phyloP scores from a whole-genome alignment of 2,329 filamentous ascomycete genomes.

The Claviceps citrina region DNA sequence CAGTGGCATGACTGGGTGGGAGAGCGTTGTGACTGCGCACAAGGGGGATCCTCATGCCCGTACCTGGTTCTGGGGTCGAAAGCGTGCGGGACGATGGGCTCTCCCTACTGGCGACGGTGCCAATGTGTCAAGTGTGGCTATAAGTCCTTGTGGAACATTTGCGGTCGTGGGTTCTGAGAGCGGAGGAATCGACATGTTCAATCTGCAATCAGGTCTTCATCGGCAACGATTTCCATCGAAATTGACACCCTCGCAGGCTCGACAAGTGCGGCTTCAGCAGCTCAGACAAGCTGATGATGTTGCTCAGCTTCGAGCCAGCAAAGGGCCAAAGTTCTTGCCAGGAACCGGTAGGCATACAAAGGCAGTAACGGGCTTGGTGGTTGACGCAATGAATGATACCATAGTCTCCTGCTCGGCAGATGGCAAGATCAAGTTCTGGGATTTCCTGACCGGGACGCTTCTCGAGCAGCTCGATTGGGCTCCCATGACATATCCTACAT shows the following conservation, averaged over 20 bases:
- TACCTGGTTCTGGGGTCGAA: conserved; percentile 97
- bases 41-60: conserved; percentile 69
- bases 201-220: conserved; percentile 82
- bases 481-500: conserved; percentile 55
- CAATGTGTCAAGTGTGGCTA: conserved; percentile 73
- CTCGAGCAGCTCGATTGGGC: conserved; percentile 73
- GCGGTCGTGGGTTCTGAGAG: conserved; percentile 72
- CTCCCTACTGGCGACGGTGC: conserved; percentile 72
- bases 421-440: conserved; percentile 95
- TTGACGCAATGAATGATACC: conserved; percentile 77
- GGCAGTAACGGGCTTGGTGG: conserved; percentile 68
- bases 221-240: conserved; percentile 75
- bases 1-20: conserved; percentile 78
- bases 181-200: conserved; percentile 87
- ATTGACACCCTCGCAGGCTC: conserved; percentile 62
- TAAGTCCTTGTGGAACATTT: conserved; percentile 88
- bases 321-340: conserved; percentile 26
- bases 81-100: conserved; percentile 82
- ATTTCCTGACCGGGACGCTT: conserved; percentile 70
- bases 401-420: conserved; percentile 80
- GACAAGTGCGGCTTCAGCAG: conserved; percentile 55
- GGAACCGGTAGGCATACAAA: conserved; percentile 62
- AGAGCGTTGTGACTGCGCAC: conserved; percentile 89
- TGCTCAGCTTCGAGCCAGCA: conserved; percentile 34
- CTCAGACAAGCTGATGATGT: conserved; percentile 43